Evolutionary conservation across 106 monocot species (phyloP), one percentile per base, ranked within the genome.

Genomic region (Agapanthus africanus): DNA sequence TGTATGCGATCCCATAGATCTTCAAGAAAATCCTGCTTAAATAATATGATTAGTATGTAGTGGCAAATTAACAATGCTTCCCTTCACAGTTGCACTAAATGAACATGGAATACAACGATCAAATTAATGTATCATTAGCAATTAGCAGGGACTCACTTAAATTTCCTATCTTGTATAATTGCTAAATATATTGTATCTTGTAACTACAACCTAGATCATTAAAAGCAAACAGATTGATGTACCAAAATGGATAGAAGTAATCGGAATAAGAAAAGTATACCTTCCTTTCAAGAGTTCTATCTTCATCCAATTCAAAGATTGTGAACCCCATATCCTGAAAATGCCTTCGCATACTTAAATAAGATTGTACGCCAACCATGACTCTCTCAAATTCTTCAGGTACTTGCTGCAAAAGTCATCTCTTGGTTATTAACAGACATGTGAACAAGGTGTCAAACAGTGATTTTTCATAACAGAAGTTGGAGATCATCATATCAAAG

Each of bases 321-420:
- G 71, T 73, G 59, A 82, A 77, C 62, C 69, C 73, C 38, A 41
- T 61, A 49, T 97, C 91, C 31, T 78, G 51, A 75, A 61, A 66
- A 67, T 47, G 80, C 36, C 37, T 84, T 77, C 95, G 81, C 25
- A 97, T 82, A 69, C 84, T 82, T 40, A 97, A 38, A 68, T 97
- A 97, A 78, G 95, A 97, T 57, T 92, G 82, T n/a, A 89, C 59
- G 8, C 86, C 89, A 70, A 84, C 67, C 86, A 97, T 77, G 47
- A 97, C 83, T 77, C 86, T 80, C 37, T 91, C 95, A 61, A 92
- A 78, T 62, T 89, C 91, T 28, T 97, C 88, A 60, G 95, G 89
- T 73, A 84, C 87, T 97, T 97, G 95, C 95, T 97, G 86, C 72
- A 86, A 73, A n/a, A 35, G 14, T 34, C 15, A 21, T 26, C 34